These are phyloP conservation scores for Cordyceps fumosorosea DNA, from an alignment of 2,329 filamentous ascomycete genomes.

Conservation along the genomic window DNA sequence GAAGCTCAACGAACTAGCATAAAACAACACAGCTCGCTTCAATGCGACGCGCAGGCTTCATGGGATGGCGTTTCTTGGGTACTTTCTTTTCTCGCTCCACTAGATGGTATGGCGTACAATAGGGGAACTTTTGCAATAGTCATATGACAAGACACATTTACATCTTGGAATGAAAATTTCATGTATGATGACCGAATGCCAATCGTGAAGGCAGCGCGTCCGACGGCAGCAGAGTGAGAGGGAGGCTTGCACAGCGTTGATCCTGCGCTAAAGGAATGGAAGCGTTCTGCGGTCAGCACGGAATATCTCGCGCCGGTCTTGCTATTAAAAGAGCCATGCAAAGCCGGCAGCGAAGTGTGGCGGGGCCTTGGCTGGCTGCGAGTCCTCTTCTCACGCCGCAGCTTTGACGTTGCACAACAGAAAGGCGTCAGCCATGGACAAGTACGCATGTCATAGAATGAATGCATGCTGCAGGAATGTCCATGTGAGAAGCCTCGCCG, in stretches of 20 bases:
- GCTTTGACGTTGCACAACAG: background rate
- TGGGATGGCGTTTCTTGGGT: conserved; percentile 11
- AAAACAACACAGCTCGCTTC: background rate
- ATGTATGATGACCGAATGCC: background rate
- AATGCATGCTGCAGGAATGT: background rate
- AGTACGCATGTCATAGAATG: background rate
- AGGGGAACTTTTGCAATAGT: conserved; percentile 7
- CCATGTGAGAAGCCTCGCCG: background rate
- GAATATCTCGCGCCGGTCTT: background rate
- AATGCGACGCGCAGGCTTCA: conserved; percentile 1
- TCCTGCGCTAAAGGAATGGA: background rate
- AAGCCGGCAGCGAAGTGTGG: background rate
- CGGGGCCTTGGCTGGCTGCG: background rate
- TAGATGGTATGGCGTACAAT: conserved; percentile 10
- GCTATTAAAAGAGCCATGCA: background rate
- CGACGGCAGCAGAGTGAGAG: background rate
- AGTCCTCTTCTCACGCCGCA: background rate
- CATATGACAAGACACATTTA: background rate
- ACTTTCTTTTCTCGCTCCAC: conserved; percentile 3
- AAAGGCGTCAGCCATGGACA: background rate
- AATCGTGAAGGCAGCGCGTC: background rate
- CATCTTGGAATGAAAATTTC: conserved; percentile 1
- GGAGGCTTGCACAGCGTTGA: background rate
- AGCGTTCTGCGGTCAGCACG: background rate
- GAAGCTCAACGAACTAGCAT: conserved; percentile 14